These are phyloP conservation scores for Rehmannia glutinosa DNA, from an alignment of 257 asterid species.

Conservation along the genomic window DNA sequence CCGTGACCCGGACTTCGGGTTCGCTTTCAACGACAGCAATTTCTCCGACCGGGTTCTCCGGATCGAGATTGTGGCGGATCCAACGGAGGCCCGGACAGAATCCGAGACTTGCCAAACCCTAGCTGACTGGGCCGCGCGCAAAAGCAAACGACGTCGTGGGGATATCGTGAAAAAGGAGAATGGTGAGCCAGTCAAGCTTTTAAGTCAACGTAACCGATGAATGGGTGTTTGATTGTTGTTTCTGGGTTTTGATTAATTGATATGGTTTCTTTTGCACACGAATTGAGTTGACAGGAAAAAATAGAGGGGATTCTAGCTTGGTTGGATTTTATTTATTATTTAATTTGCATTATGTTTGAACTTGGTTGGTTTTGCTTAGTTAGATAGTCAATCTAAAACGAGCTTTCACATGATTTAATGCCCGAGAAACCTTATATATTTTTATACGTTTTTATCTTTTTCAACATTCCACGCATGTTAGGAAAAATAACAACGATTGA, in stretches of 20 bases:
- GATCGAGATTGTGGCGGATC: slow-evolving; percentile 66
- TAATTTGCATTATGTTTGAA: not conserved
- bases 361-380: not conserved
- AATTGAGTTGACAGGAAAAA: not conserved
- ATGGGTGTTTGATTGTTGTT: slow-evolving; percentile 3
- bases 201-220: not conserved
- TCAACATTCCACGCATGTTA: not conserved
- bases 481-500: not conserved
- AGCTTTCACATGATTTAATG: no score
- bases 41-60: slow-evolving; percentile 80
- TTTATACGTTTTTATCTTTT: not conserved
- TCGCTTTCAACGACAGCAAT: slow-evolving; percentile 84
- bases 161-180: slow-evolving; percentile 35
- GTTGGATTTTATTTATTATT: not conserved
- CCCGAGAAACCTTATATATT: no score
- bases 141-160: slow-evolving; percentile 67
- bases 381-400: not conserved
- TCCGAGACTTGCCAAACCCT: slow-evolving; percentile 45
- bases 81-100: slow-evolving; percentile 31
- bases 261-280: not conserved
- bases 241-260: not conserved
- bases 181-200: slow-evolving; percentile 31
- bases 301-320: not conserved
- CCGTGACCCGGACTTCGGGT: slow-evolving; percentile 71
- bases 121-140: slow-evolving; percentile 74